Evolutionary conservation across 805 yeast genomes (phyloP).

Genomic region (Candida hispaniensis): DNA sequence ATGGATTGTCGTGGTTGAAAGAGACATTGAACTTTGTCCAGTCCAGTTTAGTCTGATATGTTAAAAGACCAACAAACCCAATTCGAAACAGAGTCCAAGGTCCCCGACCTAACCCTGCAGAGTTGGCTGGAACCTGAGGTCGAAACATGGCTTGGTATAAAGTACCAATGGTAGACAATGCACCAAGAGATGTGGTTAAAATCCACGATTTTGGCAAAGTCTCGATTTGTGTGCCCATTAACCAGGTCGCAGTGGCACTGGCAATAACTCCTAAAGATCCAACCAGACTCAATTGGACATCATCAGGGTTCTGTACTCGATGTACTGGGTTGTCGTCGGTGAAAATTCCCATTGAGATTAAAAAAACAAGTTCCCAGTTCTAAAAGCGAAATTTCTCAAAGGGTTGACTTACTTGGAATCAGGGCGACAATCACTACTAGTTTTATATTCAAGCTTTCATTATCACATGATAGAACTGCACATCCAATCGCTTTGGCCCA

Average conservation of each 20-base stretch:
- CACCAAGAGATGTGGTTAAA: conserved; percentile 1
- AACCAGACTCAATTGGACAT: conserved; percentile 3
- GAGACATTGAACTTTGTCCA: conserved; percentile 3
- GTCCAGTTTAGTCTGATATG: conserved; percentile 4
- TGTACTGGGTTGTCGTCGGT: too few relatives aligned
- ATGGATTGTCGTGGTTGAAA: conserved; percentile 6
- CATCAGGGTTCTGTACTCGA: conserved; percentile 11
- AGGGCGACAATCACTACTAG: too few relatives aligned
- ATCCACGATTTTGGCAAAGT: conserved; percentile 5
- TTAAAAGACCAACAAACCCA: conserved; percentile 2
- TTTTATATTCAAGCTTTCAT: too few relatives aligned
- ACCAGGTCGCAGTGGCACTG: conserved; percentile 3
- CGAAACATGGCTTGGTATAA: conserved; percentile 8
- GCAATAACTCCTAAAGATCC: conserved; percentile 6
- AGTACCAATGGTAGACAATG: conserved; percentile 9
- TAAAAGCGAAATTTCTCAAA: too few relatives aligned
- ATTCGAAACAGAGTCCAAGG: conserved; percentile 12
- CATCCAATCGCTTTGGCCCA: too few relatives aligned
- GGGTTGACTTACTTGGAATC: too few relatives aligned
- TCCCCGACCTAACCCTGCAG: conserved; percentile 6
- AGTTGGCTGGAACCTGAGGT: conserved; percentile 6
- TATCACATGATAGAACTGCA: too few relatives aligned
- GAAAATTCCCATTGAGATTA: too few relatives aligned
- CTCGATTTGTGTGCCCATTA: conserved; percentile 7
- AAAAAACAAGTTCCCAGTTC: too few relatives aligned